phyloP scores from a whole-genome alignment of 2,329 filamentous ascomycete genomes.

The Penicillium psychrosexuale region DNA sequence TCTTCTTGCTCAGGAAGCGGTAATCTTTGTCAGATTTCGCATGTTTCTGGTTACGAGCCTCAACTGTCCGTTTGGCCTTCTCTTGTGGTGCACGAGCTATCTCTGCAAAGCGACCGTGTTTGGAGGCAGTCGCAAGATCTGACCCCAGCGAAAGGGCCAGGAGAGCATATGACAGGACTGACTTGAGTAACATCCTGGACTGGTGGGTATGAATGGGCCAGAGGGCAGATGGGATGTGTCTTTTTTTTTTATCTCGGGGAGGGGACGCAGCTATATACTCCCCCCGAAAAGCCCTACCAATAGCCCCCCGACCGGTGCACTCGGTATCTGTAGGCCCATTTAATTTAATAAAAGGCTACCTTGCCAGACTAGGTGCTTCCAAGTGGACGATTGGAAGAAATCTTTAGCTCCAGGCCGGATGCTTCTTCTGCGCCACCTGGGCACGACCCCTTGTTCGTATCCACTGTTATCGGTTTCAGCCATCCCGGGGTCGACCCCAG shows the following conservation, averaged over 20 bases:
- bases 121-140: constrained; percentile 18
- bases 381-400: background rate
- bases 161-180: constrained; percentile 24
- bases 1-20: constrained; percentile 27
- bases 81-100: constrained; percentile 24
- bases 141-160: constrained; percentile 22
- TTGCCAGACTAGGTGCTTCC: background rate
- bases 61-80: constrained; percentile 19
- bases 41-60: constrained; percentile 7
- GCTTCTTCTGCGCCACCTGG: constrained; percentile 11
- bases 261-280: background rate
- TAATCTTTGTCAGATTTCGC: constrained; percentile 20
- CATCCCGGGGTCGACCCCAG: constrained; percentile 5
- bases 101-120: constrained; percentile 28
- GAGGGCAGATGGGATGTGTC: background rate
- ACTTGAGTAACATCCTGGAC: constrained; percentile 26
- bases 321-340: background rate
- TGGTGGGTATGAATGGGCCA: background rate
- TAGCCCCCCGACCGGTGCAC: background rate
- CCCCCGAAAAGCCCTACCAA: background rate
- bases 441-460: background rate
- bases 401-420: background rate
- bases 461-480: constrained; percentile 14
- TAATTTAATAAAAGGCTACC: background rate
- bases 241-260: background rate